A percentile compares a stretch with the other conserved stretches of the same genome.
Evolutionary conservation across 1,284 basidiomycete genomes (phyloP).

Genomic region (Rhodotorula sp.): DNA sequence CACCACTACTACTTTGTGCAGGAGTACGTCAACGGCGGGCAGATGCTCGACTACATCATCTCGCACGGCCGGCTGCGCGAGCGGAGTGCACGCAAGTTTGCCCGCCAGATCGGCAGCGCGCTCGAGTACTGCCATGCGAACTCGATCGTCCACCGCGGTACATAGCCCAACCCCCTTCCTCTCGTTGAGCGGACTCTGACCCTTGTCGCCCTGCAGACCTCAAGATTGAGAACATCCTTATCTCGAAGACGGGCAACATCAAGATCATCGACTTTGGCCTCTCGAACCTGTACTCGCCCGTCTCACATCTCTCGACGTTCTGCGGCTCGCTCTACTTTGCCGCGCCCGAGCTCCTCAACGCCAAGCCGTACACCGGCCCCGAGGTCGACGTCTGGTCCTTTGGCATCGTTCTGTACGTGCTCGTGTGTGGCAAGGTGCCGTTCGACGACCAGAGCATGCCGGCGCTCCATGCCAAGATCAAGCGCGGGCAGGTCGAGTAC

Average conservation of each 20-base stretch:
- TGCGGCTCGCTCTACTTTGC: conserved; percentile 98
- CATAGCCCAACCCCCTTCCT: conserved; percentile 2
- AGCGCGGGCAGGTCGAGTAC: conserved; percentile 94
- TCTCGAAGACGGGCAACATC: conserved; percentile 97
- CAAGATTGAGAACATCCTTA: conserved; percentile 99
- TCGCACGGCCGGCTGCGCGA: conserved; percentile 94
- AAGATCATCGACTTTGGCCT: conserved; percentile 99
- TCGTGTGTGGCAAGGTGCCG: conserved; percentile 97
- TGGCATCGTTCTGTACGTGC: conserved; percentile 94
- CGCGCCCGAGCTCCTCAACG: conserved; percentile 93
- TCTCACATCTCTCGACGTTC: conserved; percentile 83
- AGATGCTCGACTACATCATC: conserved; percentile 99
- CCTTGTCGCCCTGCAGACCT: conserved; percentile 61
- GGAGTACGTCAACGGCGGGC: conserved; percentile 97
- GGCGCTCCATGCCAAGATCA: conserved; percentile 97
- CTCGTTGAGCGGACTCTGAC: background rate
- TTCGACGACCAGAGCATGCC: conserved; percentile 99
- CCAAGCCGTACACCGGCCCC: conserved; percentile 93
- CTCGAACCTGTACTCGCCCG: conserved; percentile 92
- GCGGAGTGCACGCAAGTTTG: conserved; percentile 93
- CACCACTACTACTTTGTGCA: conserved; percentile 99
- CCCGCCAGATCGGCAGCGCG: conserved; percentile 92
- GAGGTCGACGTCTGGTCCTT: conserved; percentile 99
- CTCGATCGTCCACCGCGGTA: conserved; percentile 86
- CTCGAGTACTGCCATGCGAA: conserved; percentile 97